A percentile compares a stretch with the other conserved stretches of the same genome.
Conservation (phyloP, 371 early-diverging fungal genomes). For the Mucor mucedo region DNA sequence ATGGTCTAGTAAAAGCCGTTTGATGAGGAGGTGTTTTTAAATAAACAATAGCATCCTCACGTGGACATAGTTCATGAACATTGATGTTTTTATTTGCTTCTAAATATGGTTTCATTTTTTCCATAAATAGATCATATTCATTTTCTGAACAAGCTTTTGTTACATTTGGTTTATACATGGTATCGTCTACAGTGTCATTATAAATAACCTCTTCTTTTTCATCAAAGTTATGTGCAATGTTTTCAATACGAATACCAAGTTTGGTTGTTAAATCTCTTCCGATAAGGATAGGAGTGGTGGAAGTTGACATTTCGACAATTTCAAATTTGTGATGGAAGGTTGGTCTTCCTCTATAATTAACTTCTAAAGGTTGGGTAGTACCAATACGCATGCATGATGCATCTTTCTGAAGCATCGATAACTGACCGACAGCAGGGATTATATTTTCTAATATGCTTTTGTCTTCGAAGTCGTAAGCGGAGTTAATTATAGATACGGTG, state of each 20-base stretch:
- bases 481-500: not conserved
- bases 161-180: not conserved
- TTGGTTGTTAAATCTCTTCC: not conserved
- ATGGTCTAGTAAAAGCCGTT: slow-evolving; percentile 9
- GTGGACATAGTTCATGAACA: not conserved
- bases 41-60: slow-evolving; percentile 1
- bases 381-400: not conserved
- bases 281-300: not conserved
- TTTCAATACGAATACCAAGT: not conserved
- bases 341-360: slow-evolving; percentile 3
- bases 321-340: not conserved
- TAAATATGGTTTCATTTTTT: not conserved
- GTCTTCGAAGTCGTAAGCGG: slow-evolving; percentile 1
- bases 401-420: slow-evolving; percentile 1
- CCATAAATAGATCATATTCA: not conserved
- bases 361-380: slow-evolving; percentile 4
- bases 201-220: not conserved
- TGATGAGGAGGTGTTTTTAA: not conserved
- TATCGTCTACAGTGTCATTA: not conserved
- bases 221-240: not conserved
- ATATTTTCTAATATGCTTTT: slow-evolving; percentile 3
- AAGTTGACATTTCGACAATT: not conserved
- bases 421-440: not conserved
- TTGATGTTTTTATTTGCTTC: not conserved
- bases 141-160: not conserved